Base-by-base conservation (phyloP, 495 filamentous ascomycete genomes). In the Aspergillus bertholletiae region DNA sequence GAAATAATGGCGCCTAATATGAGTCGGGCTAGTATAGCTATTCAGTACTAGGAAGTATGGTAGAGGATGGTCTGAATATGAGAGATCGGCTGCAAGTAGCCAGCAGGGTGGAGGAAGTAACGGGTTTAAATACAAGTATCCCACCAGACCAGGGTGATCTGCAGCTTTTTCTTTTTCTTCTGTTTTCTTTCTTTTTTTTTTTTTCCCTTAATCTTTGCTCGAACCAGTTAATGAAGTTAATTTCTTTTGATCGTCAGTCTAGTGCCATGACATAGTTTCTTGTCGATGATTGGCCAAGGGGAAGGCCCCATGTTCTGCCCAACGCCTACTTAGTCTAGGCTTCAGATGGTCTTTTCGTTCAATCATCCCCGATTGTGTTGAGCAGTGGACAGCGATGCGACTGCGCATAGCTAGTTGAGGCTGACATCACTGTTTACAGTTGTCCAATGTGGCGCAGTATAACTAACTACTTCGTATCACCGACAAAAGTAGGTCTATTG, bases 201-300 rank as follows among this genome's bases (percentile, higher is more conserved):
- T 34, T 24, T 27, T 13, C 20, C 13, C n/a, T 44, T 17, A 8
- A 20, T 34, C 39, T 39, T 45, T 53, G 50, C 49, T 43, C 15
- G 7, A 24, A 48, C 7, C 5, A 30, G 28, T 22, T 11, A 30
- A 49, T 49, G 18, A 22, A 49, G 24, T 22, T 18, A 43, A 43
- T 43, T 43, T 43, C 13, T 43, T 13, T 23, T 27, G 46, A 49
- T 49, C 46, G 30, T 30, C 39, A 45, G 0, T 43, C 1, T 11
- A 43, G 22, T 18, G 49, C 41, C 37, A 56, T 56, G 54, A 56
- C 54, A 56, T 56, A 27, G 54, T 21, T 35, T 27, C 28, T 5
- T 15, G 4, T 9, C 11, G 30, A 56, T 30, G 39, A 56, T 39
- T 56, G 53, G 53, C 22, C 24, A n/a, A 24, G 3, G 13, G 32